Evolutionary conservation across 2,329 filamentous ascomycete genomes (phyloP).

Genomic region (Pleomassaria siparia): DNA sequence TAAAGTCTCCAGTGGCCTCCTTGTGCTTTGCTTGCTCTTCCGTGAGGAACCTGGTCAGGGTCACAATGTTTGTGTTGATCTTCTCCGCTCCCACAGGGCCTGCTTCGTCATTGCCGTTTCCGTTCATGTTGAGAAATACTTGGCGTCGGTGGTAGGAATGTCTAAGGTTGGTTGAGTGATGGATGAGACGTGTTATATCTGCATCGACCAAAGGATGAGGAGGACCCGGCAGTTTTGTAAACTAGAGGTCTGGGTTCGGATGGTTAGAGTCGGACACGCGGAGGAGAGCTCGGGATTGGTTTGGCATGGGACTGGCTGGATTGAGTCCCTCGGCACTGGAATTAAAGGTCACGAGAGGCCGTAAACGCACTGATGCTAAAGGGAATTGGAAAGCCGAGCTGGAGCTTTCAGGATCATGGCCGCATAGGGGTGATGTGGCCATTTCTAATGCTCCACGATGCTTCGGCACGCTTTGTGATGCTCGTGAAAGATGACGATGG

Average conservation of each 20-base stretch:
- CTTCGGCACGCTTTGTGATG: slow-evolving; percentile 18
- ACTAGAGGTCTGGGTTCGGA: slow-evolving; percentile 32
- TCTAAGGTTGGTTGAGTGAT: slow-evolving; percentile 10
- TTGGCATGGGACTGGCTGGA: slow-evolving; percentile 31
- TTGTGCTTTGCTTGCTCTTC: slow-evolving; percentile 93
- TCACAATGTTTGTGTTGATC: slow-evolving; percentile 95
- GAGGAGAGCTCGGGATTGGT: slow-evolving; percentile 37
- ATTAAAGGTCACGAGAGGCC: slow-evolving; percentile 28
- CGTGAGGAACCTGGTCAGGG: slow-evolving; percentile 90
- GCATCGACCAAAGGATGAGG: slow-evolving; percentile 16
- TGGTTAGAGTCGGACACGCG: slow-evolving; percentile 44
- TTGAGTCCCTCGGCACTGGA: slow-evolving; percentile 34
- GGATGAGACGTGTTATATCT: slow-evolving; percentile 5
- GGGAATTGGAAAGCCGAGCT: slow-evolving; percentile 7
- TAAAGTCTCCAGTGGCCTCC: slow-evolving; percentile 97
- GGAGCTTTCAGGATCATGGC: slow-evolving; percentile 1
- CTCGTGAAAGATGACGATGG: slow-evolving; percentile 27
- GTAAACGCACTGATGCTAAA: slow-evolving; percentile 9
- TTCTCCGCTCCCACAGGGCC: slow-evolving; percentile 67
- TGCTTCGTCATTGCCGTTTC: slow-evolving; percentile 48
- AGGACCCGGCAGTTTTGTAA: slow-evolving; percentile 18
- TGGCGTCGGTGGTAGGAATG: not conserved
- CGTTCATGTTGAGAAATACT: slow-evolving; percentile 33
- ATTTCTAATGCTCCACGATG: slow-evolving; percentile 10
- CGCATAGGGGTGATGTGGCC: not conserved